A percentile compares a stretch with the other conserved stretches of the same genome.
Evolutionary conservation across 139 green algal genomes (phyloP).

Genomic region (Chlorella sp.): DNA sequence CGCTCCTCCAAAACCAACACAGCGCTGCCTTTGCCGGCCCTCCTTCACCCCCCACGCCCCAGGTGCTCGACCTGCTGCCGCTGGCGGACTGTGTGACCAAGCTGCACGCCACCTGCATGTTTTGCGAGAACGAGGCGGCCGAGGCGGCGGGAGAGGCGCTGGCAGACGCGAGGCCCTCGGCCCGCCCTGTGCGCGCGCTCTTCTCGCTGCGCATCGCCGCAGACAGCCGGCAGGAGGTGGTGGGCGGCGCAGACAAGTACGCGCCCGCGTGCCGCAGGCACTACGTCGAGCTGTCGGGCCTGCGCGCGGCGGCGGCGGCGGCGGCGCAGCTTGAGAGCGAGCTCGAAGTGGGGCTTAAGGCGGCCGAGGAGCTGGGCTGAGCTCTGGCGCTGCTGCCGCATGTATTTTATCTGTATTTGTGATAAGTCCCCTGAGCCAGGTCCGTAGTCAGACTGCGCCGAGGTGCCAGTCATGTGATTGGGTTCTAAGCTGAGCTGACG

Average conservation of each 20-base stretch:
- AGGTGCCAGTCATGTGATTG: too few species aligned
- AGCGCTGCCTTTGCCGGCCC: too few species aligned
- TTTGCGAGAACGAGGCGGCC: slow-evolving; percentile 48
- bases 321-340: background rate
- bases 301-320: background rate
- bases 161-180: too few species aligned
- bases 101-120: slow-evolving; percentile 65
- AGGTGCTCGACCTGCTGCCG: slow-evolving; percentile 76
- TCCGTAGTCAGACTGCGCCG: too few species aligned
- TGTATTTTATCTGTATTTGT: too few species aligned
- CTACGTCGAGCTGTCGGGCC: slow-evolving; percentile 49
- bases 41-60: background rate
- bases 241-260: slow-evolving; percentile 86
- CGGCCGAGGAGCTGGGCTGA: too few species aligned
- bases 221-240: slow-evolving; percentile 60
- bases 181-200: slow-evolving; percentile 25
- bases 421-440: too few species aligned
- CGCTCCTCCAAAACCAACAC: too few species aligned
- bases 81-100: slow-evolving; percentile 78
- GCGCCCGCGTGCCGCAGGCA: slow-evolving; percentile 77
- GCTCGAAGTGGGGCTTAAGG: too few species aligned
- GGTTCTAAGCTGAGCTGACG: too few species aligned
- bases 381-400: too few species aligned
- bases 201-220: slow-evolving; percentile 76
- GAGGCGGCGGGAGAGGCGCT: too few species aligned